Base-by-base conservation (phyloP, 208 protist species). In the Acanthamoeba healyi region DNA sequence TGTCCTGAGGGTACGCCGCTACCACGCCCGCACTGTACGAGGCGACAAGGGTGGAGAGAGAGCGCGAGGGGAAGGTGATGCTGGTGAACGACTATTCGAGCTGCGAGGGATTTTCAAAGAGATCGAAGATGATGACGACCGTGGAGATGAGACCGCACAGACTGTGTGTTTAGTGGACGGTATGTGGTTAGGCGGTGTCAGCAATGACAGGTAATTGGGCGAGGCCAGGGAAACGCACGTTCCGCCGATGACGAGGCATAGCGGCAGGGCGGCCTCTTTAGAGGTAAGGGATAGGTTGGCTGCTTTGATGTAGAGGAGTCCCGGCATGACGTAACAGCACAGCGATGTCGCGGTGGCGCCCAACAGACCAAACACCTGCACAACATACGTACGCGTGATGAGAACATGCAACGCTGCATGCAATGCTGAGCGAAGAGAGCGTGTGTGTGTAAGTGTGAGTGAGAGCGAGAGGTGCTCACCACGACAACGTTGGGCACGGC, bases 311-410 rank as follows among this genome's bases (percentile, higher is more conserved):
- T 87, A 61, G 17, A 87, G 79, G 14, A 61, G n/a, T 7, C 46
- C 46, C 46, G 79, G 79, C 79, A 87, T 87, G 26, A 87, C 34
- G 32, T 87, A 87, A 29, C 79, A 87, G n/a, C 79, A 87, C 14
- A 87, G 26, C 7, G 79, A n/a, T 17, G 79, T 87, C 22, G 79
- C 79, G 10, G 79, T 87, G 6, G 79, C 79, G 40, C 79, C 79
- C 79, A 87, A 29, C 9, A 87, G 79, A 7, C 79, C 79, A 58
- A 87, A 87, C 15, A 87, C 79, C n/a, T n/a, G n/a, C n/a, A n/a
- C n/a, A n/a, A n/a, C n/a, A n/a, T n/a, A n/a, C n/a, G n/a, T n/a
- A n/a, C n/a, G n/a, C n/a, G n/a, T n/a, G n/a, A n/a, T n/a, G n/a
- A n/a, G 42, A 51, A 84, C 40, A 84, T 42, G 42, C 24, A 84